phyloP scores from a whole-genome alignment of 495 filamentous ascomycete species.

The Aspergillus asperescens region DNA sequence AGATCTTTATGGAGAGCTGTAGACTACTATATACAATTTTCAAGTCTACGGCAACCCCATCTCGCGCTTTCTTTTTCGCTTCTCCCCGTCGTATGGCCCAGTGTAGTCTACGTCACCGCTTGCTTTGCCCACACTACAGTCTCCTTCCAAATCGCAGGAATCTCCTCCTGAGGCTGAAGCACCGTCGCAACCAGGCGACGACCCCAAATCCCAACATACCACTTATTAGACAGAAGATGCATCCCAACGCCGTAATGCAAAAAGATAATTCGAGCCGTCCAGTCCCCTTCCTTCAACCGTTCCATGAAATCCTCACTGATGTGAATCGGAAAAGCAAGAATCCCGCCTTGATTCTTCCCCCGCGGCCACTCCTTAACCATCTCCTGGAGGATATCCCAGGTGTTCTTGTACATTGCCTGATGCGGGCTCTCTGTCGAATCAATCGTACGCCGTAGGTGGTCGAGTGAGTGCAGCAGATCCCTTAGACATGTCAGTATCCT shows the following conservation, averaged over 20 bases:
- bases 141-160: constrained; percentile 29
- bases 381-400: constrained; percentile 28
- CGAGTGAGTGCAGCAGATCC: constrained; percentile 22
- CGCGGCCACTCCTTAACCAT: constrained; percentile 34
- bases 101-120: constrained; percentile 22
- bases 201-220: constrained; percentile 37
- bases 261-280: constrained; percentile 35
- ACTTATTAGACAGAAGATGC: constrained; percentile 34
- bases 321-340: constrained; percentile 36
- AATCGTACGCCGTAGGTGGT: constrained; percentile 17
- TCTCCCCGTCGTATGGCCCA: constrained; percentile 7
- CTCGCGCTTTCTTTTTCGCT: background rate
- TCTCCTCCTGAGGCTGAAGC: constrained; percentile 25
- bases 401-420: constrained; percentile 18
- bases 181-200: constrained; percentile 33
- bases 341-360: constrained; percentile 28
- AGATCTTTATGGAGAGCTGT: background rate
- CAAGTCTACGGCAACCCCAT: no score
- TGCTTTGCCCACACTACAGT: constrained; percentile 32
- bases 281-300: constrained; percentile 29
- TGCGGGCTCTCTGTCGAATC: constrained; percentile 14
- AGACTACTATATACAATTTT: background rate
- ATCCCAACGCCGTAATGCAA: constrained; percentile 34
- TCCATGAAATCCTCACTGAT: constrained; percentile 27
- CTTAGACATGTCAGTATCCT: constrained; percentile 9